These are phyloP conservation scores for Lactarius quietus DNA, from an alignment of 768 basidiomycete genomes.

Conservation along the genomic window DNA sequence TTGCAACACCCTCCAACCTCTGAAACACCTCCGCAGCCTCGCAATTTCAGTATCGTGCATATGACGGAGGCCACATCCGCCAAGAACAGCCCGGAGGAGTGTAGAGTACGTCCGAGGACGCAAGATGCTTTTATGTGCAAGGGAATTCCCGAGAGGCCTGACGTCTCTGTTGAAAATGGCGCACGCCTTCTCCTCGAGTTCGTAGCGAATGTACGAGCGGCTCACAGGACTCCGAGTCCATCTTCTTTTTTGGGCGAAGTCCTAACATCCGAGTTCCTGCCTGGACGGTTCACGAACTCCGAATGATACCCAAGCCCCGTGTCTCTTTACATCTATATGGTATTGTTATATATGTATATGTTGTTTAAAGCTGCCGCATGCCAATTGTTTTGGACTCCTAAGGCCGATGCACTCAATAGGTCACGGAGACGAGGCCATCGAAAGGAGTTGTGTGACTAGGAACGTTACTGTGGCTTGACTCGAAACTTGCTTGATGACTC, in stretches of 20 bases:
- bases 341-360: constrained; percentile 9
- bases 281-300: constrained; percentile 1
- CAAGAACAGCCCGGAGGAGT: neutral
- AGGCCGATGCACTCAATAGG: neutral
- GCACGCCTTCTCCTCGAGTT: constrained; percentile 21
- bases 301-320: constrained; percentile 10
- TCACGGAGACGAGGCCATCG: neutral
- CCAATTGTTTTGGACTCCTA: neutral
- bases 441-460: neutral
- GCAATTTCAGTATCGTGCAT: neutral
- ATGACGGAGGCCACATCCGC: neutral
- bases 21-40: neutral
- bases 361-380: constrained; percentile 13
- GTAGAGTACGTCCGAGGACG: neutral
- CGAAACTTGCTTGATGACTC: neutral
- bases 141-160: constrained; percentile 14
- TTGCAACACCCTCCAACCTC: neutral
- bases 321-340: constrained; percentile 5
- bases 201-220: constrained; percentile 10
- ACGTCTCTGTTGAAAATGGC: constrained; percentile 19
- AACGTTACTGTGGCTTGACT: neutral
- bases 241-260: neutral
- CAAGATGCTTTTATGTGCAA: constrained; percentile 1
- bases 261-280: neutral
- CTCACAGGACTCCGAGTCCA: constrained; percentile 9